Evolutionary conservation across 1,139 yeast genomes (phyloP).

Genomic region (Candida glucosophila): DNA sequence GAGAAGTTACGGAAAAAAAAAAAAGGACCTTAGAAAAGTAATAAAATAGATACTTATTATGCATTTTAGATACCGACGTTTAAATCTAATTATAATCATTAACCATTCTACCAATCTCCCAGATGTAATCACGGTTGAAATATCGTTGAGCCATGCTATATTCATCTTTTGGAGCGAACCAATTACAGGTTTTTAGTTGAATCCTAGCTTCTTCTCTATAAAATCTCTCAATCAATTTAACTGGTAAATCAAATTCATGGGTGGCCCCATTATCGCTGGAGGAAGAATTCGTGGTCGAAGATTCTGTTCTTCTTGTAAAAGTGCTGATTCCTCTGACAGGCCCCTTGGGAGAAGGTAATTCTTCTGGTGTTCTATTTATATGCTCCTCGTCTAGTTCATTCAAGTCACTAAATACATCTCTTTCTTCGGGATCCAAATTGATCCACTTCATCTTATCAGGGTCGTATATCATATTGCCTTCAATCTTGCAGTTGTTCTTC

Average conservation of each 20-base stretch:
- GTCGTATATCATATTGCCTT: constrained; percentile 54
- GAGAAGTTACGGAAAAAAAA: no score
- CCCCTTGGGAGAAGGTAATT: no score
- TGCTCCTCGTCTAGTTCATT: constrained; percentile 21
- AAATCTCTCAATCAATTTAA: constrained; percentile 32
- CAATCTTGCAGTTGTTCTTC: constrained; percentile 9
- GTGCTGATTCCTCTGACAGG: constrained; percentile 18
- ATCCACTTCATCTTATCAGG: constrained; percentile 52
- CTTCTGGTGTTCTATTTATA: constrained; percentile 11
- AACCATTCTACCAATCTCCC: constrained; percentile 51
- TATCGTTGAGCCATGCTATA: constrained; percentile 12
- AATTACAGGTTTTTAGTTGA: constrained; percentile 37
- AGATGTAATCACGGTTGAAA: constrained; percentile 30
- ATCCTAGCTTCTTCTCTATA: constrained; percentile 45
- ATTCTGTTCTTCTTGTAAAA: constrained; percentile 29
- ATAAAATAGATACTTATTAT: no score
- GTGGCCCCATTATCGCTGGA: constrained; percentile 14
- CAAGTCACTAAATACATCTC: constrained; percentile 46
- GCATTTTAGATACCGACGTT: no score
- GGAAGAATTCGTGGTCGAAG: constrained; percentile 16
- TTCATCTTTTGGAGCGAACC: constrained; percentile 40
- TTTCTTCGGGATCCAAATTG: constrained; percentile 25
- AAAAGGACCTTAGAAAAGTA: no score
- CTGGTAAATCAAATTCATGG: constrained; percentile 36
- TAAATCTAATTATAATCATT: no score